Percentiles rank a stretch among this genome's conserved stretches.
These are phyloP conservation scores for Exophiala aquamarina DNA, from an alignment of 2,329 filamentous ascomycete species.

Conservation along the genomic window DNA sequence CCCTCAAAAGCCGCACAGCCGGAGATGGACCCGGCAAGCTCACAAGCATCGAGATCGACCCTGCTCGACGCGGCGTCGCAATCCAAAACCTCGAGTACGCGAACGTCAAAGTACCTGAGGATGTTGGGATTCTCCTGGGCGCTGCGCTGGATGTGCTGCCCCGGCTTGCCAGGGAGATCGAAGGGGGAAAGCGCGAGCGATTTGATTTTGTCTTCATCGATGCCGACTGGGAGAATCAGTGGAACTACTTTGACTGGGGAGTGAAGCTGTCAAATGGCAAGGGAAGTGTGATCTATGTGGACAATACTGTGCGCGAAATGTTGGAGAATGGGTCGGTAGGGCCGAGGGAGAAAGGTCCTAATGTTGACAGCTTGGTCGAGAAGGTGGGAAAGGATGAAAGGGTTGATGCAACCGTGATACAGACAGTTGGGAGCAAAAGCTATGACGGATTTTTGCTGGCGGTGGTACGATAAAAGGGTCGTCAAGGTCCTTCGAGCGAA, in stretches of 20 bases:
- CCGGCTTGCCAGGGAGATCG: conserved; percentile 41
- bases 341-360: conserved; percentile 21
- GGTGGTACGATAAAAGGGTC: conserved; percentile 37
- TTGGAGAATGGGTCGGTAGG: conserved; percentile 31
- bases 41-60: conserved; percentile 53
- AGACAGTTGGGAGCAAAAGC: conserved; percentile 48
- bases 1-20: conserved; percentile 31
- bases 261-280: conserved; percentile 42
- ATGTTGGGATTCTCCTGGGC: conserved; percentile 49
- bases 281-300: conserved; percentile 46
- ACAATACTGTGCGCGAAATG: conserved; percentile 50
- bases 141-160: conserved; percentile 45
- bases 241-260: conserved; percentile 49
- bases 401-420: conserved; percentile 44
- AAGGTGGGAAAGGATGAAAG: conserved; percentile 43
- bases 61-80: conserved; percentile 48
- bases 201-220: conserved; percentile 57
- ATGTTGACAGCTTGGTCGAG: conserved; percentile 34
- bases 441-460: conserved; percentile 49
- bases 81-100: conserved; percentile 44
- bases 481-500: too few species aligned
- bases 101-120: conserved; percentile 37
- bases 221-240: conserved; percentile 52
- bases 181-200: conserved; percentile 36
- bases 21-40: too few species aligned